Conservation (phyloP, 768 basidiomycete genomes). For the Ramaria sp. region DNA sequence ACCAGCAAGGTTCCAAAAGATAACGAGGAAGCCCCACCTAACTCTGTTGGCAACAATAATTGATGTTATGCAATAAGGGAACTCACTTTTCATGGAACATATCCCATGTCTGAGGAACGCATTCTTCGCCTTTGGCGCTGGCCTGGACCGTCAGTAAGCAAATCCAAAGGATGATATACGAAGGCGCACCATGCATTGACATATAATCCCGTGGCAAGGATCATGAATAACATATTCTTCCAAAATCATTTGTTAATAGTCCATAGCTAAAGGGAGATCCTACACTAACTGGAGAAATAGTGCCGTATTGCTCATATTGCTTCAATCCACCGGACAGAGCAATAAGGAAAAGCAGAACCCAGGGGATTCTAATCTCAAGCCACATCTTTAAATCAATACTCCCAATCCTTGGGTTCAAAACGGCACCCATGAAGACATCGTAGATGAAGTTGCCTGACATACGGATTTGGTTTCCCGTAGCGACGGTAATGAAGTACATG, state of each 20-base stretch:
- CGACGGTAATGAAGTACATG: conserved; percentile 70
- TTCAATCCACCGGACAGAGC: conserved; percentile 89
- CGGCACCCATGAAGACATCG: conserved; percentile 95
- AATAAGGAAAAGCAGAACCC: conserved; percentile 92
- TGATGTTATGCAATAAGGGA: not conserved
- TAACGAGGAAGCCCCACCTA: conserved; percentile 92
- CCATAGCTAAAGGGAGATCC: not conserved
- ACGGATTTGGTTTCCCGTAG: conserved; percentile 70
- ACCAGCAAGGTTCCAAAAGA: conserved; percentile 95
- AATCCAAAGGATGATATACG: not conserved
- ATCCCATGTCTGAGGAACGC: conserved; percentile 96
- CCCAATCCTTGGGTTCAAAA: conserved; percentile 87
- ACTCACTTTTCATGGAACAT: conserved; percentile 95
- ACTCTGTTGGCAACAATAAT: not conserved
- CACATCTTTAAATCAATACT: conserved; percentile 96
- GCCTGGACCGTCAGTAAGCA: conserved; percentile 1
- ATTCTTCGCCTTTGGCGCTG: conserved; percentile 88
- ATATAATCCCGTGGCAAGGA: conserved; percentile 91
- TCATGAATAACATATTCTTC: conserved; percentile 97
- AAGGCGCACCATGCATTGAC: conserved; percentile 76
- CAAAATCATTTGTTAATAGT: not conserved
- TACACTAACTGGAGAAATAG: conserved; percentile 75
- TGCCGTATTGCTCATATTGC: conserved; percentile 87
- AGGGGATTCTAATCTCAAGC: conserved; percentile 93
- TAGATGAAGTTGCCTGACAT: conserved; percentile 96